Evolutionary conservation across 148 eudicot species (phyloP), one percentile per base, ranked within the genome.

Genomic region (Camellia lanceoleosa): DNA sequence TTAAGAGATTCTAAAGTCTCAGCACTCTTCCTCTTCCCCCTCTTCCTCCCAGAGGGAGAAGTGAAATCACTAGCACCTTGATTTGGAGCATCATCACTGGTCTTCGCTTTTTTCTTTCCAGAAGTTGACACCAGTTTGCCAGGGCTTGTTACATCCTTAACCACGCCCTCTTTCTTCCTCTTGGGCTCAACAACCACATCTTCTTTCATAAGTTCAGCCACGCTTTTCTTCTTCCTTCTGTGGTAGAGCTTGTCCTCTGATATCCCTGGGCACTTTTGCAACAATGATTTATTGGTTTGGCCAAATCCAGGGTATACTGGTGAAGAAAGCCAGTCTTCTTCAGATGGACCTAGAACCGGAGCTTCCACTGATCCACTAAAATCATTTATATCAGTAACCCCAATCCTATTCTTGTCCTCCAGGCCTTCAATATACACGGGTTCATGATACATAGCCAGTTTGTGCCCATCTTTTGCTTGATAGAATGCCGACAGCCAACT

Each of bases 211-310:
- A 74, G 78, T 59, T 74, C 66, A 60, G 78, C 78, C 52, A 90
- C 86, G 75, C 92, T 92, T 84, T 88, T 94, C 83, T 75, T 79
- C 77, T 92, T 94, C 88, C 94, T 90, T 59, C 74, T 82, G 42
- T 80, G 84, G 41, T 78, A 80, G 46, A 67, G 62, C 69, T 62
- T 84, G 38, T 83, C 82, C 46, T 73, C 79, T 2, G 84, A 38
- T 20, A 75, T 70, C 71, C 19, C 80, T 11, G 72, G 76, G 74
- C 81, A 75, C 69, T 74, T 80, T 67, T 80, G 76, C 58, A 77
- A 65, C 79, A 68, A 44, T 14, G 81, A 65, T 71, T 80, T 67
- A 79, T 68, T 69, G n/a, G 62, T 8, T 69, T 18, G 49, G 62
- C 38, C 43, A 7, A 30, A 64, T 66, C 68, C 84, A 43, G 79